Base-by-base conservation (phyloP, 1,139 yeast species). In the Pneumocystis murina region DNA sequence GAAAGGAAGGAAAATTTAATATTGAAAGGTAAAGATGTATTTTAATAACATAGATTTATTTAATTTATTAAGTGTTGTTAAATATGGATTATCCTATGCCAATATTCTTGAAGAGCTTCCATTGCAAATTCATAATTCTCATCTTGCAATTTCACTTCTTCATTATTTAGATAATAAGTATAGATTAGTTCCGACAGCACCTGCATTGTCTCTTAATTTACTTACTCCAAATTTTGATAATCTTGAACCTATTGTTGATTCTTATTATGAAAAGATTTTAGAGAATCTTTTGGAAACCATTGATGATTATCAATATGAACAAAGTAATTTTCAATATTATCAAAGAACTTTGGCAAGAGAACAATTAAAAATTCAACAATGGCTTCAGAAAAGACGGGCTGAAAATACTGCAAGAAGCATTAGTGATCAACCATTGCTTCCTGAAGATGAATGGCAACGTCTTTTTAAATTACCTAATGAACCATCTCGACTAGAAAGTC, bases 301-400 rank as follows among this genome's bases (percentile, higher is more conserved):
- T 60, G 95, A 89, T 73, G 84, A 86, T 61, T 84, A 84, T 77
- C 85, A 85, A 76, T 85, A 85, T 72, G 94, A 87, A 72, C 88
- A 87, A 73, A 85, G 86, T 70, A 87, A 85, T 75, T 85, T 86
- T 78, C 87, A 87, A 77, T 85, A 84, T 74, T 88, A 84, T 77
- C 95, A 87, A 76, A 84, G 95, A 77, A 85, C 83, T 71, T 78
- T 83, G 68, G 82, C 84, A 63, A 82, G 90, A 73, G 95, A 87
- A 72, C 79, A 80, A 73, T 76, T 83, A 66, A 86, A 85, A 77
- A 80, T 87, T 68, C 79, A 80, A 68, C 89, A 84, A 74, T 87
- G 94, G 92, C 83, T 82, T 71, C 85, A 82, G 71, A 84, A 82
- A 75, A 78, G 89, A 40, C 67, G 66, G 43, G 59, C 81, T 67